Conservation (phyloP, 2,329 filamentous ascomycete genomes). For the Paraphoma chrysanthemicola region DNA sequence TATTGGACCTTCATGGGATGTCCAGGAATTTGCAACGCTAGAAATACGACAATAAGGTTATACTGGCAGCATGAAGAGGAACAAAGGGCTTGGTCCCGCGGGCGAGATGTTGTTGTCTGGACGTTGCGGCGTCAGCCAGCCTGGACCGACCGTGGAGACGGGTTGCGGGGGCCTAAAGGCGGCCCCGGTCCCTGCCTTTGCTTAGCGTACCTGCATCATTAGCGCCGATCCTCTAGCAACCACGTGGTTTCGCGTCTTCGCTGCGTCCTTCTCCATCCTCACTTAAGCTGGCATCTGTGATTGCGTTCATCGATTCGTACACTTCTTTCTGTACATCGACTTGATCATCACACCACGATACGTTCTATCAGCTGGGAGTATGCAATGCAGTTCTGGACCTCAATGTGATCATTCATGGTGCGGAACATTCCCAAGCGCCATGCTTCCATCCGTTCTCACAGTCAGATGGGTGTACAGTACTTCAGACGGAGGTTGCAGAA, state of each 20-base stretch:
- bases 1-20: neutral
- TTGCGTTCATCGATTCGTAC: no score
- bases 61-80: no score
- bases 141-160: neutral
- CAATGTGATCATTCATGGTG: no score
- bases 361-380: no score
- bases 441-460: no score
- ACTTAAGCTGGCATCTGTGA: neutral
- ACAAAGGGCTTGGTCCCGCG: neutral
- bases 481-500: no score
- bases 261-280: neutral
- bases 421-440: no score
- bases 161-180: neutral
- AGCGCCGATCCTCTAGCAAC: neutral
- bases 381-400: no score
- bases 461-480: no score
- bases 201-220: neutral
- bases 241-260: constrained; percentile 5
- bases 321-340: no score
- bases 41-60: neutral
- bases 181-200: neutral
- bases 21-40: neutral
- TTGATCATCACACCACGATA: no score
- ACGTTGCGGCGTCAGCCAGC: neutral
- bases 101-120: neutral